Percentiles rank a stretch among this genome's conserved stretches.
Evolutionary conservation across 2,329 filamentous ascomycete species (phyloP).

Genomic region (Alternaria infectoria): DNA sequence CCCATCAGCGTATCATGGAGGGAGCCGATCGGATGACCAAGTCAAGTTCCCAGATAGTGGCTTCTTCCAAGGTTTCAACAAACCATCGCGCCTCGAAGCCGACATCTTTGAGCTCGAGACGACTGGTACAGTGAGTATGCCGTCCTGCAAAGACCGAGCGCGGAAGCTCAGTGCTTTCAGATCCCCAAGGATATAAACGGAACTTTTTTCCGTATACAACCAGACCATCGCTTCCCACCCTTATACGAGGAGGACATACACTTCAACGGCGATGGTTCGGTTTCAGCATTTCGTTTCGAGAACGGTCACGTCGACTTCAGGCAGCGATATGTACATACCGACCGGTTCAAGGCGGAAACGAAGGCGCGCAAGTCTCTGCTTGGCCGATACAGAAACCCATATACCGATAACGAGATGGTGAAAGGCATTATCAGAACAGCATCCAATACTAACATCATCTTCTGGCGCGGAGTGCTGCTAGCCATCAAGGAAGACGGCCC

Average conservation of each 20-base stretch:
- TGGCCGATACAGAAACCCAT: constrained; percentile 64
- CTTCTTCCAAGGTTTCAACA: constrained; percentile 51
- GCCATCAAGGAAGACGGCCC: constrained; percentile 58
- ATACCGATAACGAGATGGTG: constrained; percentile 62
- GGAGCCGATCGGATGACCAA: constrained; percentile 30
- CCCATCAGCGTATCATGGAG: constrained; percentile 32
- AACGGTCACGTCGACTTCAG: constrained; percentile 53
- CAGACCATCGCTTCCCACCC: constrained; percentile 60
- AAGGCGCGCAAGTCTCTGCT: constrained; percentile 54
- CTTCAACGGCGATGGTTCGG: constrained; percentile 54
- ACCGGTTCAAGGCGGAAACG: constrained; percentile 50
- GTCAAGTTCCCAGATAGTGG: constrained; percentile 42
- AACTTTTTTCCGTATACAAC: constrained; percentile 54
- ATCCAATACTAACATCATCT: constrained; percentile 66
- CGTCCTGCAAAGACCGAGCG: not conserved
- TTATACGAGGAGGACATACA: constrained; percentile 62
- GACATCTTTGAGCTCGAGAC: constrained; percentile 51
- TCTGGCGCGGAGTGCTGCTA: constrained; percentile 62
- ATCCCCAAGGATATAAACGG: constrained; percentile 54
- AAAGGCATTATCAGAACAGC: constrained; percentile 63
- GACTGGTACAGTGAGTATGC: constrained; percentile 35
- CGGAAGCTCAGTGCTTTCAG: constrained; percentile 1
- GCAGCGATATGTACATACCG: constrained; percentile 52
- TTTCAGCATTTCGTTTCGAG: constrained; percentile 52
- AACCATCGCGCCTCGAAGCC: constrained; percentile 49